A percentile compares a stretch with the other conserved stretches of the same genome.
These are phyloP conservation scores for Candida nonsorbophila DNA, from an alignment of 805 yeast species.

Conservation along the genomic window DNA sequence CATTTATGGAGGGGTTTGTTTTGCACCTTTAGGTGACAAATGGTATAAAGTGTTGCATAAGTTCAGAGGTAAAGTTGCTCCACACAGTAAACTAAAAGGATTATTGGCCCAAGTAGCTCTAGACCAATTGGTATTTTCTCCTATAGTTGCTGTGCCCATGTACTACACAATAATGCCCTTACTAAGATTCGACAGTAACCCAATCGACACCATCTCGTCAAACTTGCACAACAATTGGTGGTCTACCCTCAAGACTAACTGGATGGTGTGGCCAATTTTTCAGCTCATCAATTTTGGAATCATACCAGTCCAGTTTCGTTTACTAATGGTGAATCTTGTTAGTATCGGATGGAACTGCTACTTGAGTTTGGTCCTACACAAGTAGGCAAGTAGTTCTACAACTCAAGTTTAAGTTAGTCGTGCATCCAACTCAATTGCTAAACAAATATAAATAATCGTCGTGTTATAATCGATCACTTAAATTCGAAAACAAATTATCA, in stretches of 20 bases:
- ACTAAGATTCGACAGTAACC: constrained; percentile 48
- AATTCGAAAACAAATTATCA: no score
- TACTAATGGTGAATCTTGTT: constrained; percentile 63
- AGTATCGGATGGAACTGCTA: constrained; percentile 84
- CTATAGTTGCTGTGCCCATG: constrained; percentile 62
- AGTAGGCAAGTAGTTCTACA: no score
- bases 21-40: constrained; percentile 68
- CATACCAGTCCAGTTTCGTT: constrained; percentile 66
- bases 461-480: no score
- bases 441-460: no score
- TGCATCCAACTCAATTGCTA: no score
- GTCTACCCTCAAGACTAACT: constrained; percentile 68
- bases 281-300: constrained; percentile 73
- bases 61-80: constrained; percentile 16
- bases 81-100: constrained; percentile 2
- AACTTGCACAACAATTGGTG: constrained; percentile 51
- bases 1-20: constrained; percentile 65
- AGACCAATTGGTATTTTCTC: constrained; percentile 78
- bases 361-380: constrained; percentile 47
- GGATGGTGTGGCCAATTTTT: constrained; percentile 88
- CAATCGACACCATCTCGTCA: constrained; percentile 29
- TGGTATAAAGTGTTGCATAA: constrained; percentile 58
- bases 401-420: no score
- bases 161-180: constrained; percentile 65
- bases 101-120: constrained; percentile 43